Evolutionary conservation across 139 green algal species (phyloP), one percentile per base, ranked within the genome.

Genomic region (Edaphochlamys debaryana): DNA sequence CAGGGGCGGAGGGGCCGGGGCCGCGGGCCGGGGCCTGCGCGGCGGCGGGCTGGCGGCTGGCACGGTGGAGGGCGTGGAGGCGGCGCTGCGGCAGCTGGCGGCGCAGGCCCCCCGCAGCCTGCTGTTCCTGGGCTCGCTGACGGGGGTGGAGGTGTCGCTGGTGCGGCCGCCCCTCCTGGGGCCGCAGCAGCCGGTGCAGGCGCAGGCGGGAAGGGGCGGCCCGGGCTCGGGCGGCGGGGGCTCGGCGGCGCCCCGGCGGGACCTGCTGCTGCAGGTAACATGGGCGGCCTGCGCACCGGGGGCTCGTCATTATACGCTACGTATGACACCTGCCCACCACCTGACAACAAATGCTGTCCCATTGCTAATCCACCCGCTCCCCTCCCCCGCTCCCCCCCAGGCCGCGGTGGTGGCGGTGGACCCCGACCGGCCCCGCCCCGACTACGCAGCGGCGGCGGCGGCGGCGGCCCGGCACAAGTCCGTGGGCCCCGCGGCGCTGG

Each of bases 51-150:
- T 81, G 40, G 75, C 75, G 36, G 60, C 64, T 0, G 75, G 41
- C 29, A 63, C 62, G 15, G 8, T 66, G 20, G 76, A 66, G 8
- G 70, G 29, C 2, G 76, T 82, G 42, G 76, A 82, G 63, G 13
- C 32, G 6, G 76, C 76, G 22, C 32, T 82, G 34, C 62, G 76
- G 6, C 0, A 22, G 3, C 66, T 82, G 30, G 76, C 63, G 37
- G 22, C 66, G 27, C 62, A 82, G 30, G 76, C 30, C 2, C 78
- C 78, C 2, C 78, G 78, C 48, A 76, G 78, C 50, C 50, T 84
- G 19, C 66, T 84, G 32, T 84, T 84, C 78, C 52, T 77, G 63
- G 32, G 52, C 22, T 34, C 17, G 17, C 63, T 73, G 20, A 74
- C 42, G 1, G 62, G 76, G 32, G 41, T 82, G 4, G 76, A 82